phyloP scores from a whole-genome alignment of 2,329 filamentous ascomycete species.

The Ampelomyces quisqualis region DNA sequence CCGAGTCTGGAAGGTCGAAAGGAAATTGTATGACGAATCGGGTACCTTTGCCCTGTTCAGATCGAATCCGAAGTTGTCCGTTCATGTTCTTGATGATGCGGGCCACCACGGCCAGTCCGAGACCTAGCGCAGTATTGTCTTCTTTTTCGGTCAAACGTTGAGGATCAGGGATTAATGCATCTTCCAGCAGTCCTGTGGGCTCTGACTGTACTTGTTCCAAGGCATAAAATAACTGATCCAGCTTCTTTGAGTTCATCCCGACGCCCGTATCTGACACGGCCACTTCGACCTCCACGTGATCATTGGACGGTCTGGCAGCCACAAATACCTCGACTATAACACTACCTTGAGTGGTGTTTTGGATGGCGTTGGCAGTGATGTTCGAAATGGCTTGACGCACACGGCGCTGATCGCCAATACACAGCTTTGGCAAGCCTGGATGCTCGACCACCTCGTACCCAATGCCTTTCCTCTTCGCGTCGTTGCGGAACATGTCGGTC shows the following conservation, averaged over 20 bases:
- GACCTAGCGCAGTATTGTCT: conserved; percentile 62
- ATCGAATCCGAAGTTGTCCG: conserved; percentile 80
- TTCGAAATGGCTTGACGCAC: conserved; percentile 84
- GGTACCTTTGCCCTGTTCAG: conserved; percentile 78
- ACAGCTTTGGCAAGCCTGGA: conserved; percentile 66
- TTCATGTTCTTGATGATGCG: conserved; percentile 88
- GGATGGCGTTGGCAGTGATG: conserved; percentile 79
- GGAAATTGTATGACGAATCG: conserved; percentile 78
- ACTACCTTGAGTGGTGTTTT: conserved; percentile 68
- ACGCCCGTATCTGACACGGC: conserved; percentile 72
- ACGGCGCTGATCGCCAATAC: conserved; percentile 76
- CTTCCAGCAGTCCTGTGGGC: conserved; percentile 29
- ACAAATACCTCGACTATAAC: conserved; percentile 72
- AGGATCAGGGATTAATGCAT: conserved; percentile 34
- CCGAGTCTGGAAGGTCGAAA: conserved; percentile 63
- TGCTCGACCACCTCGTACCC: conserved; percentile 67
- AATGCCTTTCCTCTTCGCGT: conserved; percentile 75
- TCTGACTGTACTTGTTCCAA: conserved; percentile 62
- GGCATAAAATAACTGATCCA: conserved; percentile 63
- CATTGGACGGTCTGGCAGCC: conserved; percentile 38
- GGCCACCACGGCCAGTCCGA: conserved; percentile 86
- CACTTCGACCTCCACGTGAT: conserved; percentile 70
- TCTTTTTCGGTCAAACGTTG: conserved; percentile 32
- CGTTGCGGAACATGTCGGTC: conserved; percentile 69
- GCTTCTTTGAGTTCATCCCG: conserved; percentile 60